These are phyloP conservation scores for Smallanthus sonchifolius DNA, from an alignment of 129 eudicot genomes.

Conservation along the genomic window DNA sequence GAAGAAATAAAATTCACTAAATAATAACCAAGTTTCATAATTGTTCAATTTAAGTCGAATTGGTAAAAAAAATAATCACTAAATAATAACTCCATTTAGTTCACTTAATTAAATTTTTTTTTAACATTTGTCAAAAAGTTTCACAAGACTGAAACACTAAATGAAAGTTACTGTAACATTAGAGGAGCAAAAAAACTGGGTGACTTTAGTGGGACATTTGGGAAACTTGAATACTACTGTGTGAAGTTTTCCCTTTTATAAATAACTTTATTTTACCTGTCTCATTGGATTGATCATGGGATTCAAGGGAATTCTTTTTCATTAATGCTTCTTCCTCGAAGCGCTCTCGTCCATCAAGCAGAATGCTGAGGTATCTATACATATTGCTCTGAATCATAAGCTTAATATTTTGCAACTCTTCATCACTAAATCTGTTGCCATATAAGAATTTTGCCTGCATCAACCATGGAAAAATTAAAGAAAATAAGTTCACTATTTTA, in stretches of 20 bases:
- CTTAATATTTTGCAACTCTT: constrained; percentile 47
- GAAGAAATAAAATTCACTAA: too few species aligned
- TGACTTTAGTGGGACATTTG: too few species aligned
- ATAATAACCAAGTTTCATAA: too few species aligned
- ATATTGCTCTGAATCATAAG: constrained; percentile 53
- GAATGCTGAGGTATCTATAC: constrained; percentile 43
- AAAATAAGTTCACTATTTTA: neutral
- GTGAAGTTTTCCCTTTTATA: neutral
- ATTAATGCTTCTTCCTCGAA: constrained; percentile 47
- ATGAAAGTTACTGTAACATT: too few species aligned
- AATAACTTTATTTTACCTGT: neutral
- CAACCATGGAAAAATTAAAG: neutral
- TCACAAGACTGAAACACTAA: too few species aligned
- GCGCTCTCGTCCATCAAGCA: constrained; percentile 61
- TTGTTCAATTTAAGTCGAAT: too few species aligned
- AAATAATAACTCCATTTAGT: too few species aligned
- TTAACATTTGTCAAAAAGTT: too few species aligned
- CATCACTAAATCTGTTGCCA: constrained; percentile 35
- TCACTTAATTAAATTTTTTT: too few species aligned
- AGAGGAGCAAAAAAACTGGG: too few species aligned
- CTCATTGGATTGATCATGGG: constrained; percentile 5
- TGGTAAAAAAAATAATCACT: too few species aligned
- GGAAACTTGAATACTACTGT: too few species aligned
- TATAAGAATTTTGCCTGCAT: constrained; percentile 43
- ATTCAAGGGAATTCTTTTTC: constrained; percentile 10